Evolutionary conservation across 208 protist species (phyloP).

Genomic region (Trypanosomatidae sp.): DNA sequence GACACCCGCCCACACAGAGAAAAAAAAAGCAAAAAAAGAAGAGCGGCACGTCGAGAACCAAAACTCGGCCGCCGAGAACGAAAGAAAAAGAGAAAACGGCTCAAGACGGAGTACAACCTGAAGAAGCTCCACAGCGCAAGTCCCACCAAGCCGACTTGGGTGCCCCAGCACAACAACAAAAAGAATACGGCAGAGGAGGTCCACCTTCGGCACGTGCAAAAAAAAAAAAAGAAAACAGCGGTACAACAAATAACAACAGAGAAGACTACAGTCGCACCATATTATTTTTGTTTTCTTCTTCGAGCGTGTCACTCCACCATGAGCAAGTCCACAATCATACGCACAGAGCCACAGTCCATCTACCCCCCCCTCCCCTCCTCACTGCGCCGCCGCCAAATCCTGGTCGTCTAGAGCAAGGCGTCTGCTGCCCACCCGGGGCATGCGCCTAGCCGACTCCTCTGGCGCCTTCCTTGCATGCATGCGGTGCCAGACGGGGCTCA

Average conservation of each 20-base stretch:
- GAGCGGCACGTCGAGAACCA: neutral
- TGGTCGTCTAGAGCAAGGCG: neutral
- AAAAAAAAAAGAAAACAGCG: neutral
- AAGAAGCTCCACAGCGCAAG: too few relatives aligned
- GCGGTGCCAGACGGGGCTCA: too few relatives aligned
- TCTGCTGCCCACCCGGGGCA: neutral
- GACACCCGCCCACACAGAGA: neutral
- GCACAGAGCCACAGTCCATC: neutral
- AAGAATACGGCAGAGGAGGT: neutral
- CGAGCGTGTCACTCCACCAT: neutral
- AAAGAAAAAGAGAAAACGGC: neutral
- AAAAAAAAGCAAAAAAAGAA: neutral
- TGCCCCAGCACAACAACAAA: neutral
- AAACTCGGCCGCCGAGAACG: neutral
- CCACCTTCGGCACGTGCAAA: neutral
- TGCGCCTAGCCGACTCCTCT: neutral
- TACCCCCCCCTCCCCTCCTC: neutral
- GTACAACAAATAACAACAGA: neutral
- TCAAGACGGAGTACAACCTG: neutral
- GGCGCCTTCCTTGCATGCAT: neutral
- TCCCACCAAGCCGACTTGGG: too few relatives aligned
- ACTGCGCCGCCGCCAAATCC: too few relatives aligned
- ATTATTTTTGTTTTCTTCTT: neutral
- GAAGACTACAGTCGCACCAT: neutral
- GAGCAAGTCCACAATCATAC: neutral